Base-by-base conservation (phyloP, 164 flowering plant species). In the Litsea cubeba region DNA sequence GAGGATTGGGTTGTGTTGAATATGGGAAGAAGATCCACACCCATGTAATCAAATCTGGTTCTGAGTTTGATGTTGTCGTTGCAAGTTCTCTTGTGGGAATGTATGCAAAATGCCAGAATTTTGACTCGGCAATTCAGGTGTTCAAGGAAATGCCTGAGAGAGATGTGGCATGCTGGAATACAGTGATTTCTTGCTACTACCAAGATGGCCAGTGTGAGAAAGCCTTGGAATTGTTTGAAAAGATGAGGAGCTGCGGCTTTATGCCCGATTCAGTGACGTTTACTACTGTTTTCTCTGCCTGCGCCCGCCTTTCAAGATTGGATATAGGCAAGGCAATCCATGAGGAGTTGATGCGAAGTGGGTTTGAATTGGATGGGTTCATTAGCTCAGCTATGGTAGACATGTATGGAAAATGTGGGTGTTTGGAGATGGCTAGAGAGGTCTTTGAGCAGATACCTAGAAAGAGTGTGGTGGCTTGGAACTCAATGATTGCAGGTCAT, bases 321-420 rank as follows among this genome's bases (percentile, higher is more conserved):
- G 87, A 83, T 32, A 86, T 79, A 72, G 93, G 97, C 75, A 83
- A 67, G 79, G 71, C 70, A 79, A 84, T 88, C 72, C 93, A 89
- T 65, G 68, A 57, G 76, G 87, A 83, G 10, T 60, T 82, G 70
- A 60, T 74, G 70, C 76, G 76, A 66, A 76, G 65, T 17, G 88
- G 87, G 74, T 66, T 85, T 71, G 75, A 75, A 46, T 69, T 81
- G 72, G 91, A 89, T 83, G 84, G 78, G 71, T 90, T 79, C 79
- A 77, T 90, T 69, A 66, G 82, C 62, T 84, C 91, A 64, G 88
- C 93, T 35, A 87, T 90, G 68, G 93, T 92, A 23, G 80, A 80
- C 62, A 71, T 80, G 95, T 92, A 92, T 81, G 92, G 93, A 18
- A 87, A 87, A 85, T 90, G 91, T 76, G 90, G 91, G 23, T 79